These are phyloP conservation scores for Hypoxylon sp. DNA, from an alignment of 2,329 filamentous ascomycete species.

Conservation along the genomic window DNA sequence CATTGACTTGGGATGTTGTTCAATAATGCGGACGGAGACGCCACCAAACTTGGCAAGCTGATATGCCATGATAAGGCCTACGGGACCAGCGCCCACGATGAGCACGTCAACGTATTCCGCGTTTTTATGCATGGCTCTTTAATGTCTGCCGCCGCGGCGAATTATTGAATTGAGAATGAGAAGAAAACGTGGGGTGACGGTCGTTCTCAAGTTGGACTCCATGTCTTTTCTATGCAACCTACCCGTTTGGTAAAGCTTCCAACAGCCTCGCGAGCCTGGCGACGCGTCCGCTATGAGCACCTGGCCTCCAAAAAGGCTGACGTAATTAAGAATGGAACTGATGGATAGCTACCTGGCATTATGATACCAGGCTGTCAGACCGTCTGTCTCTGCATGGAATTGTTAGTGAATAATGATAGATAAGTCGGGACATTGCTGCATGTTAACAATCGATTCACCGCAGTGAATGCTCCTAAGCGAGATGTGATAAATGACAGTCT, in stretches of 20 bases:
- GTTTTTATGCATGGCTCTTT: slow-evolving; percentile 33
- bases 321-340: background rate
- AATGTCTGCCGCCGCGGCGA: background rate
- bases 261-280: background rate
- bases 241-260: slow-evolving; percentile 7
- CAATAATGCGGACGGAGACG: slow-evolving; percentile 62
- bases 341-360: background rate
- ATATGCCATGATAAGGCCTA: slow-evolving; percentile 61
- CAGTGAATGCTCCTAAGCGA: slow-evolving; percentile 5
- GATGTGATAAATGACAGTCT: slow-evolving; percentile 21
- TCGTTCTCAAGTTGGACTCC: background rate
- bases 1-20: slow-evolving; percentile 63
- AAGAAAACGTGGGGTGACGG: slow-evolving; percentile 9
- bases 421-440: slow-evolving; percentile 6
- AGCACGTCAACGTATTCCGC: slow-evolving; percentile 53
- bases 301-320: background rate
- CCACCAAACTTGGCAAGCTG: slow-evolving; percentile 60
- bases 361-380: background rate
- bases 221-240: slow-evolving; percentile 5
- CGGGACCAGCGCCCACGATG: slow-evolving; percentile 62
- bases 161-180: slow-evolving; percentile 3
- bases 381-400: background rate
- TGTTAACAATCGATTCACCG: slow-evolving; percentile 8
- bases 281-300: background rate
- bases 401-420: background rate